A percentile compares a stretch with the other conserved stretches of the same genome.
phyloP scores from a whole-genome alignment of 2,329 filamentous ascomycete species.

The Raffaelea ambrosiae region DNA sequence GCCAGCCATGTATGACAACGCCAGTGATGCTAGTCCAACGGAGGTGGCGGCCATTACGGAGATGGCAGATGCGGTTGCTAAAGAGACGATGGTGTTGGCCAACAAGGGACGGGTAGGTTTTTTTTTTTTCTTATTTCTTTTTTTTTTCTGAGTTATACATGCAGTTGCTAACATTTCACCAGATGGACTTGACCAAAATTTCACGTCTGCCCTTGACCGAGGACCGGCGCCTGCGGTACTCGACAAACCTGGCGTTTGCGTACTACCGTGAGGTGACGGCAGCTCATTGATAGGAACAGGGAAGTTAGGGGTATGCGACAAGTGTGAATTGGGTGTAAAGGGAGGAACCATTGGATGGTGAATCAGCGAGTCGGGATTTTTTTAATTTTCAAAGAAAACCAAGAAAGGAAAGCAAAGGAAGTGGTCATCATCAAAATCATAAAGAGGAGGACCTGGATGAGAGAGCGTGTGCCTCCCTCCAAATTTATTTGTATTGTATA shows the following conservation, averaged over 20 bases:
- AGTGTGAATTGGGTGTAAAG: not conserved
- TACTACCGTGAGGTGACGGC: conserved; percentile 59
- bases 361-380: no score
- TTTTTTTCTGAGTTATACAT: not conserved
- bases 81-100: conserved; percentile 47
- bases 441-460: not conserved
- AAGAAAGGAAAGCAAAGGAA: no score
- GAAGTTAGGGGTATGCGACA: not conserved
- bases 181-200: conserved; percentile 39
- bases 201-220: conserved; percentile 60
- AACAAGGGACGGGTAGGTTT: conserved; percentile 49
- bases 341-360: not conserved
- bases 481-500: no score
- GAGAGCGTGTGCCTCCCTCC: no score
- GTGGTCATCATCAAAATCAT: no score
- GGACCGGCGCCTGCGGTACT: conserved; percentile 62
- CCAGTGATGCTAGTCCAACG: conserved; percentile 29
- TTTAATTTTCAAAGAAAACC: no score
- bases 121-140: not conserved
- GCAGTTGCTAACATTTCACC: conserved; percentile 22
- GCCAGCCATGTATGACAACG: conserved; percentile 42
- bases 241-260: conserved; percentile 58
- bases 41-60: conserved; percentile 70
- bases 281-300: no score
- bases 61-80: conserved; percentile 68